phyloP scores from a whole-genome alignment of 257 asterid species.

The Solanum pimpinellifolium region DNA sequence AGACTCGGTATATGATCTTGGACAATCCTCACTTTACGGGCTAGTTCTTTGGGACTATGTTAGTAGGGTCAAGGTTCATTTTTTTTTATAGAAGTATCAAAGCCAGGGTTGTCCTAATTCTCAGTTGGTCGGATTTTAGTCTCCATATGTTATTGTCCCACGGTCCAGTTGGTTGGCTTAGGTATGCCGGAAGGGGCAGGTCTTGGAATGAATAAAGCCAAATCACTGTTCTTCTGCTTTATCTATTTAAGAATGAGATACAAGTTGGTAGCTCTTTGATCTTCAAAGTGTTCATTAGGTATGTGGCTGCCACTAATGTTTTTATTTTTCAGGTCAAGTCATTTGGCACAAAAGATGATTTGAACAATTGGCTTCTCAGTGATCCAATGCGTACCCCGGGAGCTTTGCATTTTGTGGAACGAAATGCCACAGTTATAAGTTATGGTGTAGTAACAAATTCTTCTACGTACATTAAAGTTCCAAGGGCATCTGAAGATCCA shows the following conservation, averaged over 20 bases:
- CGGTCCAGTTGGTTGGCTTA: not conserved
- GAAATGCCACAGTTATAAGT: conserved; percentile 13
- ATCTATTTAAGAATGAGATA: not conserved
- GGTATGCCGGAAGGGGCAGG: not conserved
- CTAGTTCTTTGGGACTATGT: not conserved
- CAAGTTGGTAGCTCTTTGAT: not conserved
- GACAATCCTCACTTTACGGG: not conserved
- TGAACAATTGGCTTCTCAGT: conserved; percentile 19
- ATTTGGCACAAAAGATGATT: conserved; percentile 18
- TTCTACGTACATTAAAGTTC: not conserved
- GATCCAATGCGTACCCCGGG: conserved; percentile 27
- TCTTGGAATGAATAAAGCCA: not conserved
- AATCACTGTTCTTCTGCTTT: not conserved
- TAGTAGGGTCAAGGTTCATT: not conserved
- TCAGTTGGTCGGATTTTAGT: not conserved
- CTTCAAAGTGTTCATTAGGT: not conserved
- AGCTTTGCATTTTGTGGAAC: conserved; percentile 23
- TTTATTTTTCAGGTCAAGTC: conserved; percentile 19
- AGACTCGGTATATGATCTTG: not conserved
- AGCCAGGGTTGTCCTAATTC: not conserved
- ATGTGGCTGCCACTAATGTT: not conserved
- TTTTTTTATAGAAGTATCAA: not conserved
- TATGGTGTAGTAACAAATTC: conserved; percentile 28
- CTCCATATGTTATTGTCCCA: not conserved
- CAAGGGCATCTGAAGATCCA: conserved; percentile 26